Base-by-base conservation (phyloP, 169 alveolate species). In the Babesia gibsoni region DNA sequence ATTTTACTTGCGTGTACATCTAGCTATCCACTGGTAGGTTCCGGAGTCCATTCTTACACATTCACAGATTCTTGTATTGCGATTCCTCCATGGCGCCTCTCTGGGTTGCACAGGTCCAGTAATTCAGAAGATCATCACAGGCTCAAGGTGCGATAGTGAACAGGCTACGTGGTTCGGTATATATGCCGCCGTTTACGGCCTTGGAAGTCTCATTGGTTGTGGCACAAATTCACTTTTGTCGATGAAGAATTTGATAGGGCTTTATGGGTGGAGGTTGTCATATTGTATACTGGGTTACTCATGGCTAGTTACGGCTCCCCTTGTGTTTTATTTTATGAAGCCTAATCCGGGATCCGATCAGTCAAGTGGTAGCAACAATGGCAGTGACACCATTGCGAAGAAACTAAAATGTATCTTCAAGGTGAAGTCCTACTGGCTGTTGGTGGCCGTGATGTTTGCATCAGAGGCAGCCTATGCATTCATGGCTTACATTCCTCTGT, bases 381-480 rank as follows among this genome's bases (percentile, higher is more conserved):
- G n/a, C n/a, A n/a, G n/a, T n/a, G n/a, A n/a, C n/a, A n/a, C n/a
- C n/a, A n/a, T n/a, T n/a, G n/a, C n/a, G n/a, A n/a, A n/a, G n/a
- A n/a, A n/a, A n/a, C n/a, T n/a, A n/a, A n/a, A n/a, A n/a, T n/a
- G n/a, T n/a, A n/a, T n/a, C n/a, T 56, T 73, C 43, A 27, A 22
- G 36, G 73, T 49, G n/a, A 9, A 53, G 16, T 79, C 81, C 32
- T n/a, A 29, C 8, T 16, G 59, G 35, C 27, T 73, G 59, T 46
- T 64, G 46, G 16, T 82, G 33, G 49, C 68, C 58, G 59, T 88
- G 36, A n/a, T n/a, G n/a, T 67, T 91, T 66, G 69, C 90, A 18
- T 93, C 95, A n/a, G 91, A 96, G 22, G 91, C 92, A 25, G 96
- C 97, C 22, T 92, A 94, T 93, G 59, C 91, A 49, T 93, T 96